phyloP scores from a whole-genome alignment of 2,329 filamentous ascomycete species.

The Capronia epimyces region DNA sequence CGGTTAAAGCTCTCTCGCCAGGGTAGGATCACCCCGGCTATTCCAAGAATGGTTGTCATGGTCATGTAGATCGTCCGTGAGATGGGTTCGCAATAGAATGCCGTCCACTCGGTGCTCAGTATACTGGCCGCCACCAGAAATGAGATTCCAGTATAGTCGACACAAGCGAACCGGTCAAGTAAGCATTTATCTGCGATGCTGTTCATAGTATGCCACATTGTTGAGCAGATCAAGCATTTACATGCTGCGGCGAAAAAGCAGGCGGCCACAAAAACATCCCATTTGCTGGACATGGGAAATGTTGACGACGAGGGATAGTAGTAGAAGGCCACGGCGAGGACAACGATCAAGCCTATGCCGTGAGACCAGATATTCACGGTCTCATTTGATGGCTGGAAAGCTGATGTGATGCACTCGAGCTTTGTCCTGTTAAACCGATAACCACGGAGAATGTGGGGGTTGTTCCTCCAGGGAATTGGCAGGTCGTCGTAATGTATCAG shows the following conservation, averaged over 20 bases:
- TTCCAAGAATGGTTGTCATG: constrained; percentile 71
- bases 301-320: constrained; percentile 87
- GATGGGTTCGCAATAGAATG: constrained; percentile 92
- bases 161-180: constrained; percentile 92
- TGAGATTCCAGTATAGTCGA: constrained; percentile 97
- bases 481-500: constrained; percentile 85
- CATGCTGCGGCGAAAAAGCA: constrained; percentile 94
- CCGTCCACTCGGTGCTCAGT: constrained; percentile 96
- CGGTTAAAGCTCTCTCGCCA: constrained; percentile 97
- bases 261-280: constrained; percentile 83
- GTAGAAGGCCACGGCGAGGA: constrained; percentile 86
- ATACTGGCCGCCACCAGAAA: constrained; percentile 92
- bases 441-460: constrained; percentile 83
- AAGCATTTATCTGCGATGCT: constrained; percentile 83
- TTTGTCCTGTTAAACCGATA: constrained; percentile 94
- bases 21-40: constrained; percentile 83
- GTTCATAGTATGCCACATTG: constrained; percentile 98
- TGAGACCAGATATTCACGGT: constrained; percentile 98
- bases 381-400: constrained; percentile 84
- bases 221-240: constrained; percentile 91
- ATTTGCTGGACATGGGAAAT: constrained; percentile 78
- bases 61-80: constrained; percentile 82
- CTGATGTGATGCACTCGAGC: constrained; percentile 76
- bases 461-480: constrained; percentile 86
- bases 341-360: constrained; percentile 77